Conservation (phyloP, 768 basidiomycete species). For the Kwoniella europaea region DNA sequence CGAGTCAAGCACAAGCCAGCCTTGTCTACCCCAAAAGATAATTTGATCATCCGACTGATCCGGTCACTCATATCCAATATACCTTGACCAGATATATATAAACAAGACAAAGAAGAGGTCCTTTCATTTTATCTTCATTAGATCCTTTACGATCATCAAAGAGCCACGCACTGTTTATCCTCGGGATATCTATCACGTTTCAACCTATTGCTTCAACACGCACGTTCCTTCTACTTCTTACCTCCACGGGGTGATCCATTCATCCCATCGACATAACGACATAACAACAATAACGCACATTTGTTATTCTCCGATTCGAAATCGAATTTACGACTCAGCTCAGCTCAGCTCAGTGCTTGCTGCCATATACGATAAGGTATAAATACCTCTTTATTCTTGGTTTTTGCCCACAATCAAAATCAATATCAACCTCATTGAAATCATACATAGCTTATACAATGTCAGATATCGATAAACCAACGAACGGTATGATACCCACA, state of each 20-base stretch:
- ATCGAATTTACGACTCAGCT: background rate
- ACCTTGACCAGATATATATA: background rate
- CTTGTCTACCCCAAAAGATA: too few relatives aligned
- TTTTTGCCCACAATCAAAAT: background rate
- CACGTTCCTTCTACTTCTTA: background rate
- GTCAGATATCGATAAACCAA: background rate
- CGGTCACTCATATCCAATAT: background rate
- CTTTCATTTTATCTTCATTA: background rate
- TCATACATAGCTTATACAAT: background rate
- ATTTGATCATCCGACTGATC: too few relatives aligned
- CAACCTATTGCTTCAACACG: background rate
- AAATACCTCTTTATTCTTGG: background rate
- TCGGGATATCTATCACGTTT: background rate
- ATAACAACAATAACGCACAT: background rate
- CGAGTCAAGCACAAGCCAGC: background rate
- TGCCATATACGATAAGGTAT: background rate
- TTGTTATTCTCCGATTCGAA: background rate
- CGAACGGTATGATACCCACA: constrained; percentile 13
- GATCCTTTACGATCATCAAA: background rate
- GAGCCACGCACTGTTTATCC: background rate
- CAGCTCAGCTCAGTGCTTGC: background rate
- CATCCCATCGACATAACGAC: background rate
- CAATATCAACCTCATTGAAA: background rate
- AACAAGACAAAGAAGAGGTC: background rate
- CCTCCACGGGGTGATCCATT: background rate